Evolutionary conservation across 352 stramenopile genomes (phyloP).

Genomic region (Lagenidium giganteum): DNA sequence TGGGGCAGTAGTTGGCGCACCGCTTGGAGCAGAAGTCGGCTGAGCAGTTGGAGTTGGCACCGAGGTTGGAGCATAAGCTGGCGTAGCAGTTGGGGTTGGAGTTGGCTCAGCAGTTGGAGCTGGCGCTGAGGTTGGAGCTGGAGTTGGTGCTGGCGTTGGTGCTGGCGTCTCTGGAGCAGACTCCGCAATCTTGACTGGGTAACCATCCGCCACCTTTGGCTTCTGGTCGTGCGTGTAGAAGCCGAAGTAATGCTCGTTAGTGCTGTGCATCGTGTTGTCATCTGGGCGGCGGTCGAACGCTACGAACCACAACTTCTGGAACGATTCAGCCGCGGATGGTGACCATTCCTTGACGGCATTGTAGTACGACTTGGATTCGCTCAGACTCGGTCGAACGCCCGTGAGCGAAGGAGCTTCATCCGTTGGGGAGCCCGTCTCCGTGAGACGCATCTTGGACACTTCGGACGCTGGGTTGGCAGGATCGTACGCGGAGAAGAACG

Average conservation of each 20-base stretch:
- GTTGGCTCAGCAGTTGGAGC: background rate
- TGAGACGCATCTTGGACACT: constrained; percentile 52
- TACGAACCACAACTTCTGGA: constrained; percentile 67
- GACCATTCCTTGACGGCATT: constrained; percentile 55
- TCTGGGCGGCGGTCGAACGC: constrained; percentile 61
- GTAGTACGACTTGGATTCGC: constrained; percentile 50
- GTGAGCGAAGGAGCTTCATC: constrained; percentile 23
- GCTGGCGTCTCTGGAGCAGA: background rate
- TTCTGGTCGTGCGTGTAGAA: constrained; percentile 48
- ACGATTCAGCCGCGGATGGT: constrained; percentile 40
- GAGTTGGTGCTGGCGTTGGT: background rate
- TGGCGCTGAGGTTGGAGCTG: background rate
- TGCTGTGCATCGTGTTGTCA: constrained; percentile 39
- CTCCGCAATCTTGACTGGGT: constrained; percentile 6
- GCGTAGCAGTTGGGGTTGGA: background rate
- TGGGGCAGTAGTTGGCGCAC: too few species aligned
- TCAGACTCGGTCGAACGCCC: constrained; percentile 35
- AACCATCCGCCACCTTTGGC: constrained; percentile 23
- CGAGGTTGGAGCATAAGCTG: constrained; percentile 2
- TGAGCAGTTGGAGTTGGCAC: background rate
- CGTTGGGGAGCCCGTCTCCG: constrained; percentile 61
- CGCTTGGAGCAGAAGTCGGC: background rate
- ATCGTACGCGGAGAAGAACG: constrained; percentile 45
- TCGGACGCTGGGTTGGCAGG: constrained; percentile 25
- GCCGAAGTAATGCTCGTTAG: constrained; percentile 69